A percentile compares a stretch with the other conserved stretches of the same genome.
Evolutionary conservation across 2,329 filamentous ascomycete genomes (phyloP).

Genomic region (Hypoxylon sp.): DNA sequence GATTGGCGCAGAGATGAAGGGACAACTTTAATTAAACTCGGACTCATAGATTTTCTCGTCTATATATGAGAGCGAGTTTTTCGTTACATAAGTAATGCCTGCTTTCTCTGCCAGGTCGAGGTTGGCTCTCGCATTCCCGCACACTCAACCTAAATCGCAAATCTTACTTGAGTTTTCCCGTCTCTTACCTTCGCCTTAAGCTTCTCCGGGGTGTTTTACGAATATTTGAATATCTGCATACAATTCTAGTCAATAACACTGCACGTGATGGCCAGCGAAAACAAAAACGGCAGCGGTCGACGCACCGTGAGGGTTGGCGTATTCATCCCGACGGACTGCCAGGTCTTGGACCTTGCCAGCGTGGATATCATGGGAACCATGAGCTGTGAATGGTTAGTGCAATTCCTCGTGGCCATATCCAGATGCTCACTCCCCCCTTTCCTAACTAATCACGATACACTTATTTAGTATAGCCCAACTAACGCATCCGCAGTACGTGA

Average conservation of each 20-base stretch:
- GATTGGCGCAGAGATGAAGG: conserved; percentile 3
- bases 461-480: conserved; percentile 8
- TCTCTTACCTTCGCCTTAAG: background rate
- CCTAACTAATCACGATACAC: background rate
- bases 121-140: background rate
- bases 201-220: background rate
- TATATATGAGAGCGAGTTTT: background rate
- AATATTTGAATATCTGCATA: background rate
- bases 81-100: conserved; percentile 3
- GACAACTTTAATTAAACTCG: background rate
- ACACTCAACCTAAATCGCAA: conserved; percentile 1
- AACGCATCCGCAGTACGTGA: conserved; percentile 25
- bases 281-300: conserved; percentile 27
- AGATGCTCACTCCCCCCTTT: background rate
- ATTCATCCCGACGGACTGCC: conserved; percentile 61
- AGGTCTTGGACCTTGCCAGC: conserved; percentile 64
- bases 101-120: background rate
- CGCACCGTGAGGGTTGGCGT: conserved; percentile 62
- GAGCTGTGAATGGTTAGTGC: conserved; percentile 53
- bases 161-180: background rate
- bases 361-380: conserved; percentile 64
- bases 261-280: conserved; percentile 33
- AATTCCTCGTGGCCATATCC: background rate
- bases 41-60: background rate
- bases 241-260: background rate